phyloP scores from a whole-genome alignment of 139 green algal species.

The Pseudopediastrum boryanum region DNA sequence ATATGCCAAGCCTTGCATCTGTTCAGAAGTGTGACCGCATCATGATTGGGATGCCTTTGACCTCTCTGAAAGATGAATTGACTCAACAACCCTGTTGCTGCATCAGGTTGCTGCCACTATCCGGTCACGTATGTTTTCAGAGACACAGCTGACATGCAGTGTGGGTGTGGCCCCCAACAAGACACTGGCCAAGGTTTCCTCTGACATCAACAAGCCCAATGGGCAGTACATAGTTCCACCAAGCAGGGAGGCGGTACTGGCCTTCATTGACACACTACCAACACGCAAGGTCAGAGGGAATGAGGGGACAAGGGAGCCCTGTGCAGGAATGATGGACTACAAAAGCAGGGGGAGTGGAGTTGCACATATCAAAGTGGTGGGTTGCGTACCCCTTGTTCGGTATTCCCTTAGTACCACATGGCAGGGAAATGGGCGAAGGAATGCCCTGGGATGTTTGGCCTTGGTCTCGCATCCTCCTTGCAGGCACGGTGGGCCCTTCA shows the following conservation, averaged over 20 bases:
- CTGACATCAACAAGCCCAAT: conserved; percentile 90
- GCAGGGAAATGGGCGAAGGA: background rate
- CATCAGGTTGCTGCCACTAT: conserved; percentile 65
- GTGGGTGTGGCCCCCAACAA: conserved; percentile 80
- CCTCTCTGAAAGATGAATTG: background rate
- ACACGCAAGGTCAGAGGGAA: conserved; percentile 65
- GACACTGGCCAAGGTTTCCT: conserved; percentile 80
- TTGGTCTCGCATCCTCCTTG: no score
- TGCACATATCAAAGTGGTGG: background rate
- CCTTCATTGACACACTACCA: conserved; percentile 74
- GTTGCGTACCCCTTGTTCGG: background rate
- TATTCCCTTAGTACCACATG: background rate
- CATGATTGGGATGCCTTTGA: background rate
- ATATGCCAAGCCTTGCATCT: background rate
- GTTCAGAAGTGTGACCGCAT: background rate
- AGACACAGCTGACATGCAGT: conserved; percentile 77
- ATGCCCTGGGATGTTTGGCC: no score
- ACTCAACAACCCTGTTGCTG: background rate
- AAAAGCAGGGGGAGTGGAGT: background rate
- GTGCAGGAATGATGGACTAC: background rate
- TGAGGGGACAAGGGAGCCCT: background rate
- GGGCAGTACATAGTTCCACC: conserved; percentile 70
- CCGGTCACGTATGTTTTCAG: conserved; percentile 49
- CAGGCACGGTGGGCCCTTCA: no score
- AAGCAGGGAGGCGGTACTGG: conserved; percentile 52